These are phyloP conservation scores for Fusarium burgessii DNA, from an alignment of 2,329 filamentous ascomycete genomes.

Conservation along the genomic window DNA sequence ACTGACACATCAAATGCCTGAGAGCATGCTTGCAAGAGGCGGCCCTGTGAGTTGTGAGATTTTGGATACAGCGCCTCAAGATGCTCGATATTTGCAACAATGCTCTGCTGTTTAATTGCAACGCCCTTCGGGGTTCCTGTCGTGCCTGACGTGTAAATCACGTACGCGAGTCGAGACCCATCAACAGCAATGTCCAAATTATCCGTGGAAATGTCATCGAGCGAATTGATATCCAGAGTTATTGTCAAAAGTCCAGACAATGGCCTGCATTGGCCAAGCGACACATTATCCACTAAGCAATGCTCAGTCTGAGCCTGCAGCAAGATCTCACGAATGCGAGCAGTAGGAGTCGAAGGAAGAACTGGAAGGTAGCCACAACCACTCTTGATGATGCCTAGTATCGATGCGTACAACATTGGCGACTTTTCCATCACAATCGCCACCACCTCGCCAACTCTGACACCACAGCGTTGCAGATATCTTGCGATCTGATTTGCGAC, in stretches of 20 bases:
- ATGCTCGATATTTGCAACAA: constrained; percentile 79
- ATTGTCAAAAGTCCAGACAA: constrained; percentile 44
- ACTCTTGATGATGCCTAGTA: constrained; percentile 79
- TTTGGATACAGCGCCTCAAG: constrained; percentile 75
- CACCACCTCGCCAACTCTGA: constrained; percentile 68
- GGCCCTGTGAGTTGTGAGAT: constrained; percentile 54
- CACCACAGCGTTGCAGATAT: constrained; percentile 61
- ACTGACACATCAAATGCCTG: constrained; percentile 90
- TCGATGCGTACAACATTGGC: constrained; percentile 75
- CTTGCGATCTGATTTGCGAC: constrained; percentile 73
- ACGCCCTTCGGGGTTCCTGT: constrained; percentile 86
- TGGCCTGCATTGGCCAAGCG: constrained; percentile 27
- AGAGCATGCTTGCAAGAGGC: constrained; percentile 85
- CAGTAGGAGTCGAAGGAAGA: constrained; percentile 74
- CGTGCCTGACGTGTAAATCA: constrained; percentile 86
- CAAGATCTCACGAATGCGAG: constrained; percentile 72
- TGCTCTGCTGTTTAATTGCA: constrained; percentile 79
- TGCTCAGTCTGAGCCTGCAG: constrained; percentile 65
- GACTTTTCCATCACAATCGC: constrained; percentile 85
- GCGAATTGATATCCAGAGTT: constrained; percentile 49
- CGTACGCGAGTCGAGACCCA: constrained; percentile 73
- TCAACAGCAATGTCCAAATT: constrained; percentile 57
- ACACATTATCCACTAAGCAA: constrained; percentile 57
- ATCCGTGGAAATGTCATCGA: constrained; percentile 47
- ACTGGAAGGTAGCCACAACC: constrained; percentile 86